Base-by-base conservation (phyloP, 768 basidiomycete species). In the Macrocybe gigantea region DNA sequence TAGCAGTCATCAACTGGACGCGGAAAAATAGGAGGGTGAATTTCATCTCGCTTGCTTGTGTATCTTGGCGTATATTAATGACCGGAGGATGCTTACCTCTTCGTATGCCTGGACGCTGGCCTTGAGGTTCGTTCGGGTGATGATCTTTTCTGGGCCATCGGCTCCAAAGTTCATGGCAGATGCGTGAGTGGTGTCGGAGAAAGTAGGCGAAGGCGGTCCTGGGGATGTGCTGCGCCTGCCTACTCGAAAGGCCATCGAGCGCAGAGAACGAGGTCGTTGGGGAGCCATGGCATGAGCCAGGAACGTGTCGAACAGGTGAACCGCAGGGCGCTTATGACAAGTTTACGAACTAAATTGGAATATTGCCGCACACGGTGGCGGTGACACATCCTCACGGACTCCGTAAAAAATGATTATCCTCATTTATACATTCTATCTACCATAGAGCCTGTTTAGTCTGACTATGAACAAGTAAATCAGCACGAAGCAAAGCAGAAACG, bases 51-150 rank as follows among this genome's bases (percentile, higher is more conserved):
- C 22, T 22, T 22, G 22, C 22, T 22, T 15, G 48, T 39, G 15
- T 30, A 33, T 45, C 36, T 33, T 30, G 7, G 15, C 3, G 29
- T 41, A 48, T 47, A 50, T 48, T 31, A 38, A 40, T 45, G 22
- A n/a, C 5, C 33, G 30, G 34, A 31, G 34, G 32, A 43, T 38
- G 64, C 83, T 63, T 63, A 90, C 90, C 46, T 87, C 84, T 61
- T 89, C 88, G 56, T 90, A 92, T 9, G 86, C 78, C 57, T 87
- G 84, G 41, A 91, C 55, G 60, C 87, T 88, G 7, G 75, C 72
- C 65, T 87, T 86, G 62, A 93, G 73, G 66, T 93, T 78, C 11
- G 80, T 71, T 37, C 89, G 73, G 44, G 89, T 90, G 48, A 93
- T 90, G 49, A 92, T 84, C 74, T 88, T 90, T 53, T 79, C 72